Percentiles rank a stretch among this genome's conserved stretches.
Conservation (phyloP, 2,329 filamentous ascomycete genomes). For the Aspergillus novoparasiticus region DNA sequence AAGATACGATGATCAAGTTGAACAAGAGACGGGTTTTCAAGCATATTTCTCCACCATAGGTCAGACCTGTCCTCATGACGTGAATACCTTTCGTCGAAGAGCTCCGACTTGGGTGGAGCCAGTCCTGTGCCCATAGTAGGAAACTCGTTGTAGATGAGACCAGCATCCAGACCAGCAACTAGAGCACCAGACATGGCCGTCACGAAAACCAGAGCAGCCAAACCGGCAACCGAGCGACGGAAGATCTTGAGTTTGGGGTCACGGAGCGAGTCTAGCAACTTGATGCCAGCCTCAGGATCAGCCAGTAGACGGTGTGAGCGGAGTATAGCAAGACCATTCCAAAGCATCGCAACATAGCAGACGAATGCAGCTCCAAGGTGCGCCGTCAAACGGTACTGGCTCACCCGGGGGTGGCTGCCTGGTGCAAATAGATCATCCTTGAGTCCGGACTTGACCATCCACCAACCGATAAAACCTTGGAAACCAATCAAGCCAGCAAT, state of each 20-base stretch:
- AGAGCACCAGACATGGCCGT: slow-evolving; percentile 93
- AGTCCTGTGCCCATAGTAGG: slow-evolving; percentile 89
- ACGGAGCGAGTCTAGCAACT: slow-evolving; percentile 63
- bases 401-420: slow-evolving; percentile 87
- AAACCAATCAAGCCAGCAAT: slow-evolving; percentile 91
- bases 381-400: slow-evolving; percentile 87
- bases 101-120: slow-evolving; percentile 77
- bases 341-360: slow-evolving; percentile 93
- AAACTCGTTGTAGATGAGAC: slow-evolving; percentile 98
- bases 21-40: slow-evolving; percentile 94
- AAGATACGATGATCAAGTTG: slow-evolving; percentile 95
- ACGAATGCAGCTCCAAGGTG: slow-evolving; percentile 89
- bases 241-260: slow-evolving; percentile 72
- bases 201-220: slow-evolving; percentile 76
- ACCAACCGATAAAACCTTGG: slow-evolving; percentile 96
- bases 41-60: slow-evolving; percentile 94
- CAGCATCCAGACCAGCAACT: slow-evolving; percentile 92
- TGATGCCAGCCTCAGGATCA: slow-evolving; percentile 64
- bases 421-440: slow-evolving; percentile 94
- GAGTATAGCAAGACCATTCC: slow-evolving; percentile 82
- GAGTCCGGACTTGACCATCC: slow-evolving; percentile 98
- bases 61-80: slow-evolving; percentile 77
- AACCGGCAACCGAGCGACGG: slow-evolving; percentile 69
- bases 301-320: slow-evolving; percentile 73
- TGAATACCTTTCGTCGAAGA: slow-evolving; percentile 84